phyloP scores from a whole-genome alignment of 257 asterid genomes.

The Datura wrightii region DNA sequence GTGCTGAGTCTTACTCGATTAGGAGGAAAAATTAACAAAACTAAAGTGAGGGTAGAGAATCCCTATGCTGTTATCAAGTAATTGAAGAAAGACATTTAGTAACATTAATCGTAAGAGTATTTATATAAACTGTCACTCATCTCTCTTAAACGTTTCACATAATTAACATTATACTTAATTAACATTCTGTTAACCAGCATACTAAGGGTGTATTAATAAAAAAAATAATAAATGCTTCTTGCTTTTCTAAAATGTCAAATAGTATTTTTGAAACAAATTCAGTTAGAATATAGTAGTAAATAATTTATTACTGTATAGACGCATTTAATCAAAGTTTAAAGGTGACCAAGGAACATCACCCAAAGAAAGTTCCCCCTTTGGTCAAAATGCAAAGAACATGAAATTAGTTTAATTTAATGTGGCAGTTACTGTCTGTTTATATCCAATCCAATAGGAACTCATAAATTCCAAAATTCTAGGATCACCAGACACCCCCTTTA shows the following conservation, averaged over 20 bases:
- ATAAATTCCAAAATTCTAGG: conserved; percentile 49
- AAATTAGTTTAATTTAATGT: conserved; percentile 3
- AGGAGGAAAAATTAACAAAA: no score
- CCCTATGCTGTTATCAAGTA: neutral
- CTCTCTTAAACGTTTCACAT: neutral
- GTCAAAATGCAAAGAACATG: neutral
- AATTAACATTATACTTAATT: neutral
- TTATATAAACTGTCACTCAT: neutral
- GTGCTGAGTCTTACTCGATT: no score
- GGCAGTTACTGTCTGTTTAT: conserved; percentile 31
- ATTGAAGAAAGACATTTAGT: neutral
- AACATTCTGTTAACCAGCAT: neutral
- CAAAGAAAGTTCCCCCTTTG: neutral
- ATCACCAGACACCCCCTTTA: conserved; percentile 45
- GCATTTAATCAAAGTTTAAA: neutral
- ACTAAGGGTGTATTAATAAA: neutral
- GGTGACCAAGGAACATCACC: neutral
- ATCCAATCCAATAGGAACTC: conserved; percentile 27
- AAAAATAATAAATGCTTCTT: neutral
- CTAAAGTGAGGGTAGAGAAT: no score
- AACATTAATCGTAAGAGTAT: neutral
- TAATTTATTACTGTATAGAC: neutral
- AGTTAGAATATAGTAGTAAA: neutral
- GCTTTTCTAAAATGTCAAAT: neutral
- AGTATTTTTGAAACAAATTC: neutral